Evolutionary conservation across 129 eudicot species (phyloP).

Genomic region (Centrapalus pauciflorus): DNA sequence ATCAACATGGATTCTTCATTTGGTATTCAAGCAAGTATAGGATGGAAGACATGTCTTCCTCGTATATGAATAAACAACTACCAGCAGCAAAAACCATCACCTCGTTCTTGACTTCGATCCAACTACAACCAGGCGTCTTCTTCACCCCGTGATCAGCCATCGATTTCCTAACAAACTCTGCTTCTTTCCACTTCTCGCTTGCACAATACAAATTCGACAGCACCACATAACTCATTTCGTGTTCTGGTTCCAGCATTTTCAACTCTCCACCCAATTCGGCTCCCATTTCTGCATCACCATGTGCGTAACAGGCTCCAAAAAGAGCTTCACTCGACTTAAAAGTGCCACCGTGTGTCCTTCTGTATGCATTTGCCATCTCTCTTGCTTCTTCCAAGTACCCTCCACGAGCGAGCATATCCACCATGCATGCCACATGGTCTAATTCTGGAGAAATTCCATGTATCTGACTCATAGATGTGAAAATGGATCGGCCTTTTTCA

Average conservation of each 20-base stretch:
- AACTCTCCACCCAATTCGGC: constrained; percentile 35
- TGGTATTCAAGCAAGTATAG: constrained; percentile 50
- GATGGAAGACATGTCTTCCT: constrained; percentile 33
- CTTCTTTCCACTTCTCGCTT: constrained; percentile 71
- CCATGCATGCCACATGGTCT: constrained; percentile 70
- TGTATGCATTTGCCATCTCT: constrained; percentile 32
- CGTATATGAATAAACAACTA: constrained; percentile 13
- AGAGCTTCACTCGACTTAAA: constrained; percentile 43
- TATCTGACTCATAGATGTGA: constrained; percentile 43
- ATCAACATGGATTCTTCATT: constrained; percentile 35
- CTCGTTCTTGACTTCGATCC: constrained; percentile 61
- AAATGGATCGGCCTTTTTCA: constrained; percentile 33
- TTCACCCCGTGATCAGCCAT: constrained; percentile 56
- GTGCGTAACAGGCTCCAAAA: constrained; percentile 51
- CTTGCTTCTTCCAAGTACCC: constrained; percentile 65
- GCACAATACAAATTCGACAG: constrained; percentile 70
- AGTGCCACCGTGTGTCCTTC: constrained; percentile 9
- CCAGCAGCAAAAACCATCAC: constrained; percentile 56
- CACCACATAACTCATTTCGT: constrained; percentile 69
- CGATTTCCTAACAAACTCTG: constrained; percentile 56
- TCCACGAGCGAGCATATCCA: constrained; percentile 72
- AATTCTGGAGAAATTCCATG: constrained; percentile 47
- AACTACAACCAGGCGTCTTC: constrained; percentile 78
- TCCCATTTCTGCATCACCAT: constrained; percentile 37
- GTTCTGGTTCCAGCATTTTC: constrained; percentile 35